These are phyloP conservation scores for Skeletonema menzelii DNA, from an alignment of 108 stramenopile species.

Conservation along the genomic window DNA sequence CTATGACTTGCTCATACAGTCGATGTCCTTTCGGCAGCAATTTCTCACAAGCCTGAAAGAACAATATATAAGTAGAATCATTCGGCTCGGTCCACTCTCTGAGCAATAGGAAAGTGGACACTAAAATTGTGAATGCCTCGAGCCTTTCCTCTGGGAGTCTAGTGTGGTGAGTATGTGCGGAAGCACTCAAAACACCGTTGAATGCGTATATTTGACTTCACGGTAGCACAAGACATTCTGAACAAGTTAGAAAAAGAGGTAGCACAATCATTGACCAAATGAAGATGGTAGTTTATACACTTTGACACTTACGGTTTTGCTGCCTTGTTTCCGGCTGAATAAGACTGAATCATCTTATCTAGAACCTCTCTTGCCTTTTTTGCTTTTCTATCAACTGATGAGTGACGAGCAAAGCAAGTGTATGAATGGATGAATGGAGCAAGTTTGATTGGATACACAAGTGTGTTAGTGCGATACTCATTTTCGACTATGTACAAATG, in stretches of 20 bases:
- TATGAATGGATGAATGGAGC: too few relatives aligned
- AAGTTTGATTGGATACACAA: too few relatives aligned
- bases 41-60: slow-evolving; percentile 15
- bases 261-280: too few relatives aligned
- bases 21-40: slow-evolving; percentile 16
- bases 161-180: slow-evolving; percentile 20
- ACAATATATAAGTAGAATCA: slow-evolving; percentile 9
- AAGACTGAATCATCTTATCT: slow-evolving; percentile 8
- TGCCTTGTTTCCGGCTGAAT: slow-evolving; percentile 5
- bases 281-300: too few relatives aligned
- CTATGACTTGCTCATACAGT: slow-evolving; percentile 8
- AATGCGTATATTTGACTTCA: slow-evolving; percentile 4
- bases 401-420: too few relatives aligned
- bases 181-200: slow-evolving; percentile 30
- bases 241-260: too few relatives aligned
- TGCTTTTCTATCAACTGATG: slow-evolving; percentile 23
- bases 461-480: too few relatives aligned
- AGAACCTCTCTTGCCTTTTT: slow-evolving; percentile 14
- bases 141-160: slow-evolving; percentile 9
- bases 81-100: slow-evolving; percentile 19
- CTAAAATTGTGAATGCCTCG: slow-evolving; percentile 24
- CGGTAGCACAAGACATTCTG: too few relatives aligned
- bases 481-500: background rate
- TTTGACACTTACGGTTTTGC: background rate
- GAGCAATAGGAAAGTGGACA: slow-evolving; percentile 6